Base-by-base conservation (phyloP, 2,329 filamentous ascomycete species). In the Talaromyces albobiverticillius region DNA sequence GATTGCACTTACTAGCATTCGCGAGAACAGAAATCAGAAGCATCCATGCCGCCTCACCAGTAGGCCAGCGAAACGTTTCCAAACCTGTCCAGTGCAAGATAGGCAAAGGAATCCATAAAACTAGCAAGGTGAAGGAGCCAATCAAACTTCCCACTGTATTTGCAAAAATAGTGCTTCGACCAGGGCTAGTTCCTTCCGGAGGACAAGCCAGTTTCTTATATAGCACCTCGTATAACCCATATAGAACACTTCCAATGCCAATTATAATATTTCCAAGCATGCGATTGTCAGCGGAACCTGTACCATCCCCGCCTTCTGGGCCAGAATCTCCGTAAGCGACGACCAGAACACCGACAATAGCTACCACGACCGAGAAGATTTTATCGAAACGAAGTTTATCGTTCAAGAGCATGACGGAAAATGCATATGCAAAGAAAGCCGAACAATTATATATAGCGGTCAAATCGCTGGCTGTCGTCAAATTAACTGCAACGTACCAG, bases 391-490 rank as follows among this genome's bases (percentile, higher is more conserved):
- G 85, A 11, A 96, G 75, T 61, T 88, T 90, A 71, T 99, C 94
- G 54, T 89, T 85, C 2, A 99, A 79, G 16, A 99, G 74, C 1
- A 92, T 91, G 42, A 99, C 91, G 43, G 89, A 95, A 69, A 99
- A 99, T 11, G 90, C 93, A 68, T 99, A 99, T 46, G 94, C 94
- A 71, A 99, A 99, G 74, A 99, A 99, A 55, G 94, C 93, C 51
- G 90, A 95, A 79, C 94, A 99, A 75, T 99, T 99, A 81, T 99
- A 99, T 64, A 99, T 99, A 51, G 94, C 94, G 0, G 94, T 99
- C 63, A 99, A 75, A 71, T 99, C 94, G 61, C 88, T 91, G 2
- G 94, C 88, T 3, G 89, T 96, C 1, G 94, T 99, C 78, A 96
- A 76, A 72, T 90, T 89, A 55, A 99, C 93, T 14, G 94, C 93